Evolutionary conservation across 345 rosid species (phyloP), one percentile per base, ranked within the genome.

Genomic region (Bretschneidera sinensis): DNA sequence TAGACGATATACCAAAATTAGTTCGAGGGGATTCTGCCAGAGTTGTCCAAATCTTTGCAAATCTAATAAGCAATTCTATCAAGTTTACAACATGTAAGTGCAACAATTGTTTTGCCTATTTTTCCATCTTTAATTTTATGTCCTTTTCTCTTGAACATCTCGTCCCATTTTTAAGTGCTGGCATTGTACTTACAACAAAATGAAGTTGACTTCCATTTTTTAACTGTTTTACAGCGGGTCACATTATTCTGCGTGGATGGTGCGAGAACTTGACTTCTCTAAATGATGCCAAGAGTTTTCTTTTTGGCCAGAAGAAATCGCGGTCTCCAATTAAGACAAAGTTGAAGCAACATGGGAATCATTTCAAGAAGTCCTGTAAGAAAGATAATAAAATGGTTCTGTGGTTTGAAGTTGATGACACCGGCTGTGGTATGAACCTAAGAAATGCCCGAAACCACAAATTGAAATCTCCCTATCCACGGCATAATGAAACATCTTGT

Each of bases 351-450:
- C 90, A 80, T 54, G 81, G 82, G 22, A 84, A 73, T 57, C 81
- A 76, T 43, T 51, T 60, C 56, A 86, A 75, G 70, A 87, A 76
- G 82, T 72, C 70, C 43, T 64, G 68, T 34, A 81, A 78, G 81
- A 86, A 74, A 60, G 79, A 81, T 47, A 85, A 86, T 72, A 83
- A 85, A 76, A 74, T 82, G 70, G 77, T 83, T 60, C 91, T 94
- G 60, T 88, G 95, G 89, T 94, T 94, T 64, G 99, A 94, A 72
- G 76, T 94, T 63, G 99, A 90, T 59, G 97, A 94, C 77, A 90
- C 99, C 6, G 99, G 99, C 62, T 79, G 89, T 63, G 99, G 98
- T 88, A 81, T 66, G 79, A 62, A 57, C 67, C 65, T 63, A 24
- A 55, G 49, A 33, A 24, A 20, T 56, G 23, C 54, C 50, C 62